phyloP scores from a whole-genome alignment of 129 eudicot genomes.

The Flaveria linearis region DNA sequence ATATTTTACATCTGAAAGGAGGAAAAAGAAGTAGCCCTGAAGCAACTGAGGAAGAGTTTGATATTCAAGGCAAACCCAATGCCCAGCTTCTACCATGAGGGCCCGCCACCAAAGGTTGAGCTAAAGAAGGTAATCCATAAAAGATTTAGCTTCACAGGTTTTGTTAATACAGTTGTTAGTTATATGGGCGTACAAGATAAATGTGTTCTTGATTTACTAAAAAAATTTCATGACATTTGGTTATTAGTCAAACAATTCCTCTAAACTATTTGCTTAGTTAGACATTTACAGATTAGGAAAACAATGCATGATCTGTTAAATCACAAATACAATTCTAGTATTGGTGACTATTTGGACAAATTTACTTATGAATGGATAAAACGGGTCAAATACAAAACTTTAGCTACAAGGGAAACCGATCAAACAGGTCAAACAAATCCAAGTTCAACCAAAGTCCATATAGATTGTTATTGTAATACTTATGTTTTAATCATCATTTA shows the following conservation, averaged over 20 bases:
- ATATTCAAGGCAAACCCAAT: constrained; percentile 84
- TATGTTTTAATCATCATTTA: too few relatives aligned
- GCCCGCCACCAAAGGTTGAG: constrained; percentile 86
- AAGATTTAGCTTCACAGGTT: neutral
- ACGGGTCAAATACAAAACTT: neutral
- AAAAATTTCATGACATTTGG: neutral
- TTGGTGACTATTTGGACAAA: neutral
- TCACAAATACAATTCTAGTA: neutral
- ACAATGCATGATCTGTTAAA: neutral
- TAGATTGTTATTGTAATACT: neutral
- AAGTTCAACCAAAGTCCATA: neutral
- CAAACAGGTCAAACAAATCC: neutral
- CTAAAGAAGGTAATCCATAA: constrained; percentile 62
- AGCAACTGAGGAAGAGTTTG: constrained; percentile 76
- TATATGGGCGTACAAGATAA: neutral
- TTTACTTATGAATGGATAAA: neutral
- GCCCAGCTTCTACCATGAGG: constrained; percentile 96
- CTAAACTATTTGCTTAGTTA: neutral
- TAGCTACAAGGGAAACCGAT: neutral
- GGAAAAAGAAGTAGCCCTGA: constrained; percentile 82
- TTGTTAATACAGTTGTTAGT: neutral
- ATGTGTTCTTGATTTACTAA: neutral
- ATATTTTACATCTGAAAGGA: constrained; percentile 44
- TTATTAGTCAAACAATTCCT: neutral
- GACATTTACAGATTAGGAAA: neutral